Evolutionary conservation across 2,329 filamentous ascomycete genomes (phyloP).

Genomic region (Fusarium mundagurra): DNA sequence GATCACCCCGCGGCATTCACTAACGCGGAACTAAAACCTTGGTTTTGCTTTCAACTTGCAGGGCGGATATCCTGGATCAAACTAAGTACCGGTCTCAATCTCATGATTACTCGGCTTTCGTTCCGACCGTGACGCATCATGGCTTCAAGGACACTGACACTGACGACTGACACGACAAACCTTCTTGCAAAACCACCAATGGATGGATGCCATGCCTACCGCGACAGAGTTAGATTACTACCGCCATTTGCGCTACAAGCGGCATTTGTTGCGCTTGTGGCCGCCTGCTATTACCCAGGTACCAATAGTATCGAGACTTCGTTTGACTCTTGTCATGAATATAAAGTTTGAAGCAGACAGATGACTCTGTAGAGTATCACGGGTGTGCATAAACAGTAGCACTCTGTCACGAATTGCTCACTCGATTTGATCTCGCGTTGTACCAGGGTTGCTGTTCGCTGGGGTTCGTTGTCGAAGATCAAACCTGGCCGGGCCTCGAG

Average conservation of each 20-base stretch:
- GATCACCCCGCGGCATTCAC: constrained; percentile 31
- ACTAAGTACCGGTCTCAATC: constrained; percentile 1
- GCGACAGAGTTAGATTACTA: background rate
- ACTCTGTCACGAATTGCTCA: background rate
- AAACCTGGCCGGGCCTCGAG: background rate
- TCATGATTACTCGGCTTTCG: background rate
- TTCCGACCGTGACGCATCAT: background rate
- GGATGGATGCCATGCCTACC: background rate
- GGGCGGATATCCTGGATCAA: background rate
- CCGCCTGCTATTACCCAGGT: background rate
- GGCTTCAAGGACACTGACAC: background rate
- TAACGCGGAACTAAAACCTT: constrained; percentile 22
- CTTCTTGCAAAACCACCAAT: background rate
- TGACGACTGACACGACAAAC: background rate
- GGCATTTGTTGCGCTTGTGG: background rate
- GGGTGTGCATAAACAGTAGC: background rate
- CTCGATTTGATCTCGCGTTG: background rate
- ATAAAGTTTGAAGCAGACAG: background rate
- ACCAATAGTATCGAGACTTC: background rate
- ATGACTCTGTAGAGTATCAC: background rate
- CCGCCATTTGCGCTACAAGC: constrained; percentile 4
- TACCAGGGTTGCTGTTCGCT: background rate
- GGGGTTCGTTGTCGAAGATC: background rate
- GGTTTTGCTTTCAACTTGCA: background rate
- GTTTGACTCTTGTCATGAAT: background rate